Evolutionary conservation across 768 basidiomycete species (phyloP).

Genomic region (Kwoniella dendrophila): DNA sequence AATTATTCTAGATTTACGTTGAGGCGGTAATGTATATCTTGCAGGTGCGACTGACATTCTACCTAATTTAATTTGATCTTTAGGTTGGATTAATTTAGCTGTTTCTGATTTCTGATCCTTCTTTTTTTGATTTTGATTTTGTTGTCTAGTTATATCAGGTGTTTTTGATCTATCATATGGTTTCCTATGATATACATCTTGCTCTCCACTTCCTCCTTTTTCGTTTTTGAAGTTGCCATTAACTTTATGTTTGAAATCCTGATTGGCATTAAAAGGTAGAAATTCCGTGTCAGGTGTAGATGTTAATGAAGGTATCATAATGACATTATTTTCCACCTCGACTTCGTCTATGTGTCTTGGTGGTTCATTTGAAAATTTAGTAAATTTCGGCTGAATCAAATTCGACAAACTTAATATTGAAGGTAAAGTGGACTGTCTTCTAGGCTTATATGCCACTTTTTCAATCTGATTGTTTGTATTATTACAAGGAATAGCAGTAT

Average conservation of each 20-base stretch:
- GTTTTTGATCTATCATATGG: not conserved
- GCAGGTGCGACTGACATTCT: slow-evolving; percentile 44
- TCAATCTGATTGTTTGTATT: not conserved
- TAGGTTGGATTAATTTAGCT: slow-evolving; percentile 7
- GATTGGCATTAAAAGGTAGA: not conserved
- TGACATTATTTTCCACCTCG: too few relatives aligned
- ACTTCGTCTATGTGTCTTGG: too few relatives aligned
- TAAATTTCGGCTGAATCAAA: too few relatives aligned
- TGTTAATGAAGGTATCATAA: not conserved
- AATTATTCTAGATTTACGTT: not conserved
- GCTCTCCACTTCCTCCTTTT: not conserved
- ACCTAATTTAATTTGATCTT: slow-evolving; percentile 39
- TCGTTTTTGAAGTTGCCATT: too few relatives aligned
- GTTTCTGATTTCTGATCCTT: too few relatives aligned
- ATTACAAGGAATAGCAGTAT: not conserved
- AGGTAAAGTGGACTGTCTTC: slow-evolving; percentile 22
- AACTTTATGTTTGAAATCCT: too few relatives aligned
- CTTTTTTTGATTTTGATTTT: too few relatives aligned
- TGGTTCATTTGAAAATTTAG: too few relatives aligned
- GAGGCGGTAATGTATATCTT: slow-evolving; percentile 17
- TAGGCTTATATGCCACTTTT: too few relatives aligned
- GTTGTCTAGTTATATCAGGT: slow-evolving; percentile 1
- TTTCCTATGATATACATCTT: slow-evolving; percentile 3
- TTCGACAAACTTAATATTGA: slow-evolving; percentile 27
- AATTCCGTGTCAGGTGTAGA: not conserved